Base-by-base conservation (phyloP, 352 stramenopile genomes). In the Phytophthora hibernalis region DNA sequence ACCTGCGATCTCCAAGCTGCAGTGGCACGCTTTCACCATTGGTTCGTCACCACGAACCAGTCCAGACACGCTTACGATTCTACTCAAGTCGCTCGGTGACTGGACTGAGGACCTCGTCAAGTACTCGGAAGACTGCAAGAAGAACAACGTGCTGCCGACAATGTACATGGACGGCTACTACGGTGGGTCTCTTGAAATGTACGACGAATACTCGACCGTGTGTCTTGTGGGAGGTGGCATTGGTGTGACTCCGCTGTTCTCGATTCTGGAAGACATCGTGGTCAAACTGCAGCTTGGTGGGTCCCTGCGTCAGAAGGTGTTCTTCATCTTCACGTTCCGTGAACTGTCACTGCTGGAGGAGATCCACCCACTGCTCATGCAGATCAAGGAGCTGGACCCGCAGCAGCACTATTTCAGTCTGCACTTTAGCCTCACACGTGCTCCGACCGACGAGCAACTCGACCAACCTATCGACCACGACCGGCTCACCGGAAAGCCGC, bases 121-220 rank as follows among this genome's bases (percentile, higher is more conserved):
- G 13, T 63, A 82, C 43, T 57, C 71, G 0, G 26, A 73, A 0
- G n/a, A 65, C 11, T 80, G 69, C 51, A 35, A 68, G 15, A 18
- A 30, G 3, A 40, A 67, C 13, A 18, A 60, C 12, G 22, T 51
- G 0, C 33, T 60, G 4, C 76, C 79, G 1, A 58, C 59, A 12
- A 43, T 85, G 13, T 77, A 82, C 28, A 68, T 83, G 55, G 76
- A 85, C 43, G 79, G 74, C 16, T 83, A 61, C 65, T 87, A 87
- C 54, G 73, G 70, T 15, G 28, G 59, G 11, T 82, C 76, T 18
- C 35, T 82, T 15, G 57, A 70, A 15, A 18, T 30, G 8, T 81
- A 83, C 52, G 48, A 70, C 3, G 35, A 76, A 18, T 83, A 77
- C 49, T 24, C 51, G 16, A 80, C 66, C 0, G 16, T 87, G 12